Conservation (phyloP, 1,284 basidiomycete genomes). For the Melanopsichium pennsylvanicum region DNA sequence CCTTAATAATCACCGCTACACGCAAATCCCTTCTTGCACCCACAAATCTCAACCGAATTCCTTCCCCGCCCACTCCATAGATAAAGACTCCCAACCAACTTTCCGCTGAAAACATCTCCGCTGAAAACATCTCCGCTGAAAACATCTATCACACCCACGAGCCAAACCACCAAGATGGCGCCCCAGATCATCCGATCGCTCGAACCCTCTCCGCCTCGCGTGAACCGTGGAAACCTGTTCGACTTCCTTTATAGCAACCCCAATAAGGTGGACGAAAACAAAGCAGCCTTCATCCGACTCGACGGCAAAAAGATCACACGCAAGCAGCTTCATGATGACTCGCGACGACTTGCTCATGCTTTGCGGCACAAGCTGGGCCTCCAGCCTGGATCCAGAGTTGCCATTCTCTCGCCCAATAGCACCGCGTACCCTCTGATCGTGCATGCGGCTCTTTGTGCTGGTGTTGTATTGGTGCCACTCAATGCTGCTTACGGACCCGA, state of each 20-base stretch:
- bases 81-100: no score
- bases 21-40: no score
- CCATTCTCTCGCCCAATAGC: slow-evolving; percentile 60
- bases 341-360: slow-evolving; percentile 45
- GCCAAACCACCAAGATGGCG: slow-evolving; percentile 20
- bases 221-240: slow-evolving; percentile 47
- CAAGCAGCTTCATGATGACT: slow-evolving; percentile 41
- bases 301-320: slow-evolving; percentile 56
- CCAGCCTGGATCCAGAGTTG: slow-evolving; percentile 48
- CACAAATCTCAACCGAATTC: no score
- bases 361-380: slow-evolving; percentile 53
- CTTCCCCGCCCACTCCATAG: no score
- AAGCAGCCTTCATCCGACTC: slow-evolving; percentile 44
- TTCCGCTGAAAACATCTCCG: no score
- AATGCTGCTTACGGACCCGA: slow-evolving; percentile 60
- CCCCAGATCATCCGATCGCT: slow-evolving; percentile 48
- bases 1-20: no score
- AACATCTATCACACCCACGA: background rate
- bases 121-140: no score
- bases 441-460: slow-evolving; percentile 50
- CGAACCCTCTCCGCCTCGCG: slow-evolving; percentile 27
- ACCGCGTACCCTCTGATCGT: slow-evolving; percentile 52
- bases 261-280: slow-evolving; percentile 42
- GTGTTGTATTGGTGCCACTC: slow-evolving; percentile 51
- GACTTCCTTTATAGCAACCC: slow-evolving; percentile 53